These are phyloP conservation scores for Cantharellus anzutake DNA, from an alignment of 768 basidiomycete species.

Conservation along the genomic window DNA sequence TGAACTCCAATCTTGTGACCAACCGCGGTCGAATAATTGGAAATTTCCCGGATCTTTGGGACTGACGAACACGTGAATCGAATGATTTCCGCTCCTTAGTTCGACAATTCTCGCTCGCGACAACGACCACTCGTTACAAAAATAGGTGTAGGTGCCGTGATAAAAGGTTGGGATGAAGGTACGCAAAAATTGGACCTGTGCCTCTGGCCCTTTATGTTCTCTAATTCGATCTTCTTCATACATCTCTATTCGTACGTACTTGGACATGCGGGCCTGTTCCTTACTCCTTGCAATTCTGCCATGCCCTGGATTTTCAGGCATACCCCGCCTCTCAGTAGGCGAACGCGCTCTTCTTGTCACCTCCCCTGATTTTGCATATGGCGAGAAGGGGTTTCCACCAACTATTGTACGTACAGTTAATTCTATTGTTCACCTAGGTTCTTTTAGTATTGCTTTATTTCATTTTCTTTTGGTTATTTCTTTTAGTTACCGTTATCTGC, in stretches of 20 bases:
- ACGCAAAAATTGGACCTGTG: slow-evolving; percentile 10
- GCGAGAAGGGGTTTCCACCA: slow-evolving; percentile 6
- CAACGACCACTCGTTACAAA: slow-evolving; percentile 39
- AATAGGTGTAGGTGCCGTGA: slow-evolving; percentile 68
- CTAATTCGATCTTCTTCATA: not conserved
- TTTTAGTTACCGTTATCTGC: no score
- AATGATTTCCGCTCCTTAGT: not conserved
- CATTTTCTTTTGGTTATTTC: no score
- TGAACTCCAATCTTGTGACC: no score
- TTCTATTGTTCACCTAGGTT: no score
- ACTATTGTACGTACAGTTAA: not conserved
- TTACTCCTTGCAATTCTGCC: slow-evolving; percentile 7
- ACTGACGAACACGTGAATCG: no score
- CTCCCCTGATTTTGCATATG: slow-evolving; percentile 5
- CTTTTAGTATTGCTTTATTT: no score
- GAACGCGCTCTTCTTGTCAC: not conserved
- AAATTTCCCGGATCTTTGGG: no score
- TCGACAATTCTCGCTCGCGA: slow-evolving; percentile 21
- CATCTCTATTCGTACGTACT: slow-evolving; percentile 1
- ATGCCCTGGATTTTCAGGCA: not conserved
- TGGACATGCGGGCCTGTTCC: slow-evolving; percentile 11
- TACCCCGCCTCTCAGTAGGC: not conserved
- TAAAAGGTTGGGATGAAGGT: slow-evolving; percentile 88
- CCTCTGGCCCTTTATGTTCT: not conserved
- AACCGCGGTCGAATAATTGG: no score